Conservation (phyloP, 352 stramenopile genomes). For the Pythium insidiosum region DNA sequence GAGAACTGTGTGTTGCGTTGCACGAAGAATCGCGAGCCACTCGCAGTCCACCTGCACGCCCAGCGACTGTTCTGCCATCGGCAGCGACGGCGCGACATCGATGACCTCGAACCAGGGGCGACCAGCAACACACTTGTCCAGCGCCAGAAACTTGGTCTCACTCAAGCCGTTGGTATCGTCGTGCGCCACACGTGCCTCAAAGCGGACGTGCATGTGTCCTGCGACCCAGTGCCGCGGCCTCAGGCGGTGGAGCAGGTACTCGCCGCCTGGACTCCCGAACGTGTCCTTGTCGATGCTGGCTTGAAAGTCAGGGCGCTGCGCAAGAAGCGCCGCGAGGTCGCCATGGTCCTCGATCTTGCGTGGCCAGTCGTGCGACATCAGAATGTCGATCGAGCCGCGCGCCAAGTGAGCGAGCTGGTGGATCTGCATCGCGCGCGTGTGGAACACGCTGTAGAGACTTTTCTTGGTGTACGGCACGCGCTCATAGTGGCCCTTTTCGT, state of each 20-base stretch:
- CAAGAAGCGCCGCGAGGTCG: slow-evolving; percentile 57
- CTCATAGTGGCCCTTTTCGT: slow-evolving; percentile 73
- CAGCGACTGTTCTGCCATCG: slow-evolving; percentile 1
- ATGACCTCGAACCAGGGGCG: slow-evolving; percentile 84
- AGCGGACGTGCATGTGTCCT: slow-evolving; percentile 94
- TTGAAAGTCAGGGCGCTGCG: slow-evolving; percentile 78
- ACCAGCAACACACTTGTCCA: slow-evolving; percentile 91
- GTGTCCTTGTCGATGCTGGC: slow-evolving; percentile 75
- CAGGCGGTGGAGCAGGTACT: slow-evolving; percentile 70
- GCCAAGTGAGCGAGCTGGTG: slow-evolving; percentile 35
- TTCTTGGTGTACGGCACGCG: slow-evolving; percentile 8
- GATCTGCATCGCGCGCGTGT: slow-evolving; percentile 82
- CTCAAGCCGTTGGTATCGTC: not conserved
- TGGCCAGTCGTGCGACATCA: slow-evolving; percentile 94
- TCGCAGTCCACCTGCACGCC: slow-evolving; percentile 71
- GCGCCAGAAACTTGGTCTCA: slow-evolving; percentile 84
- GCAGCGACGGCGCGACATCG: slow-evolving; percentile 18
- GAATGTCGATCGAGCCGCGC: slow-evolving; percentile 58
- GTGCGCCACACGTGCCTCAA: slow-evolving; percentile 79
- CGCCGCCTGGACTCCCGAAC: slow-evolving; percentile 77
- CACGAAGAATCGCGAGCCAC: slow-evolving; percentile 80
- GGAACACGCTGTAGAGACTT: slow-evolving; percentile 85
- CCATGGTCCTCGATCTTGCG: slow-evolving; percentile 83
- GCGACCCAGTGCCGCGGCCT: slow-evolving; percentile 89
- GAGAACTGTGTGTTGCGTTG: slow-evolving; percentile 41